These are phyloP conservation scores for Letharia columbiana DNA, from an alignment of 495 filamentous ascomycete genomes.

Conservation along the genomic window DNA sequence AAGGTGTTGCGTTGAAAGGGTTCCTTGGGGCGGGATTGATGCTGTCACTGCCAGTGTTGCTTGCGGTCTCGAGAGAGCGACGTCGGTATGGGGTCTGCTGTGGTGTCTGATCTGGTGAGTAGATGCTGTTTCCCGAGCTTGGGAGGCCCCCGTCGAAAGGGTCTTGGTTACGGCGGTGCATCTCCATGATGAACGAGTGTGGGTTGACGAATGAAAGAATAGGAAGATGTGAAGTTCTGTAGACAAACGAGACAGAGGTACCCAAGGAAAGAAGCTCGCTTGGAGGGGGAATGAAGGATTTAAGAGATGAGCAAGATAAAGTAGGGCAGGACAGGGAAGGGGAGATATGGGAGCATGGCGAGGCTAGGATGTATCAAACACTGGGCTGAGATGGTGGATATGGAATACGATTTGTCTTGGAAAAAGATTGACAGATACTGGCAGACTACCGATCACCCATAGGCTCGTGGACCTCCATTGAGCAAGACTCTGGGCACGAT, in stretches of 20 bases:
- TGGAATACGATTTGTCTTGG: neutral
- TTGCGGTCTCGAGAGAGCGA: neutral
- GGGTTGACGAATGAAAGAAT: neutral
- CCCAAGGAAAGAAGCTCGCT: neutral
- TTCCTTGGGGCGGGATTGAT: slow-evolving; percentile 2
- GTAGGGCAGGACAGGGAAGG: neutral
- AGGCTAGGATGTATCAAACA: neutral
- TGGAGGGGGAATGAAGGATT: neutral
- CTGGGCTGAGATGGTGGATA: neutral
- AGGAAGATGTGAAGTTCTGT: neutral
- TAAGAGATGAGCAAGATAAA: neutral
- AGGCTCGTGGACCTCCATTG: too few relatives aligned
- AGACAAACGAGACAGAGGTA: neutral
- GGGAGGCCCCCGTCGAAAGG: slow-evolving; percentile 4
- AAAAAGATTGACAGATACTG: neutral
- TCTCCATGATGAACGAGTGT: slow-evolving; percentile 3
- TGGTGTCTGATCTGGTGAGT: neutral
- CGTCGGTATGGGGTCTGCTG: slow-evolving; percentile 2
- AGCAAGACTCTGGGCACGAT: too few relatives aligned
- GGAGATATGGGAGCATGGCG: neutral
- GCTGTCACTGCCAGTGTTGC: slow-evolving; percentile 3
- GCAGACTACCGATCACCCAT: too few relatives aligned
- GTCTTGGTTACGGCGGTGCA: slow-evolving; percentile 2
- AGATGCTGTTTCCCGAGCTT: slow-evolving; percentile 2
- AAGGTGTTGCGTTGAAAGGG: slow-evolving; percentile 1